Evolutionary conservation across 2,329 filamentous ascomycete species (phyloP).

Genomic region (Botrytis galanthina): DNA sequence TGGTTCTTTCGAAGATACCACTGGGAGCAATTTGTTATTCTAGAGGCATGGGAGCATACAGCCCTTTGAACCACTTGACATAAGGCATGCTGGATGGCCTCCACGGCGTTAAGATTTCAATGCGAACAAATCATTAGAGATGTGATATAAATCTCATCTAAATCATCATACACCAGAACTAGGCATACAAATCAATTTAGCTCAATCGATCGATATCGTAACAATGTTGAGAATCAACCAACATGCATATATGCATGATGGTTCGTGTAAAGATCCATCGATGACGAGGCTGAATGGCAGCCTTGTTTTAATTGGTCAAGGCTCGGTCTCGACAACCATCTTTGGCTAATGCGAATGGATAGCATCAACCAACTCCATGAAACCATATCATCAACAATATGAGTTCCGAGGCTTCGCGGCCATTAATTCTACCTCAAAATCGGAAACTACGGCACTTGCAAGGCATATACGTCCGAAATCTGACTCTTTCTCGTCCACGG

Average conservation of each 20-base stretch:
- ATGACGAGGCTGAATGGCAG: background rate
- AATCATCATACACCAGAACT: background rate
- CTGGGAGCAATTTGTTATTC: background rate
- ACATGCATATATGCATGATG: background rate
- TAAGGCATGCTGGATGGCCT: background rate
- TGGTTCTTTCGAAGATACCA: background rate
- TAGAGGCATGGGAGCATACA: background rate
- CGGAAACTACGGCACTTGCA: constrained; percentile 84
- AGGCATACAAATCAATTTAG: background rate
- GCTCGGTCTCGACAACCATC: background rate
- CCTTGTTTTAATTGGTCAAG: constrained; percentile 9
- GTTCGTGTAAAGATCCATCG: background rate
- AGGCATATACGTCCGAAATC: constrained; percentile 82
- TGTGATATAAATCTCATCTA: background rate
- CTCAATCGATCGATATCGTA: background rate
- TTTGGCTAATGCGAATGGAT: background rate
- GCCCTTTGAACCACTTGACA: background rate
- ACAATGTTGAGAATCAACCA: background rate
- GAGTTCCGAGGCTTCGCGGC: constrained; percentile 39
- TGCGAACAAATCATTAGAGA: background rate
- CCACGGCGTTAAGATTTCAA: background rate
- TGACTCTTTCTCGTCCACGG: constrained; percentile 62
- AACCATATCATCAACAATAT: constrained; percentile 29
- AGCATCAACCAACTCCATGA: constrained; percentile 7
- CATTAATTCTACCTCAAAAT: constrained; percentile 67